Evolutionary conservation across 306 rosid genomes (phyloP).

Genomic region (Inga oerstediana): DNA sequence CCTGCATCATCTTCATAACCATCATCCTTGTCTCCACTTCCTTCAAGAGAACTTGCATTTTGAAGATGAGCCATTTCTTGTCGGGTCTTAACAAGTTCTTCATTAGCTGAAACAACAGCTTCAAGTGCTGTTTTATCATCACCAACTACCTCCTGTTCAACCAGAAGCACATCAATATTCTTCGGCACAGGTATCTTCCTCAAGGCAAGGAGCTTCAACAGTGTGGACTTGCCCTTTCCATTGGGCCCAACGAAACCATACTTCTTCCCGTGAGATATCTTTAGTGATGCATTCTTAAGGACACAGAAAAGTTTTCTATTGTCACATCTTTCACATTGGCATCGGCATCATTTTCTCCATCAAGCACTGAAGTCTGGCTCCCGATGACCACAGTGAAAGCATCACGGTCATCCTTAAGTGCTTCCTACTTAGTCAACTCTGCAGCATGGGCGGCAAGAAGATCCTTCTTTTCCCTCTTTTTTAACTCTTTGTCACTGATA

Average conservation of each 20-base stretch:
- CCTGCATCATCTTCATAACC: conserved; percentile 42
- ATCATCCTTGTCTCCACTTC: conserved; percentile 28
- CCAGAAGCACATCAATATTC: conserved; percentile 67
- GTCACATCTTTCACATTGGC: conserved; percentile 58
- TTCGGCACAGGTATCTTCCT: conserved; percentile 66
- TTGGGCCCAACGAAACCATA: conserved; percentile 62
- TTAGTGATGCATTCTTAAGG: conserved; percentile 48
- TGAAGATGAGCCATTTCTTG: conserved; percentile 53
- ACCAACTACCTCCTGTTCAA: conserved; percentile 64
- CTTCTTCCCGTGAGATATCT: conserved; percentile 53
- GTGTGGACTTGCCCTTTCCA: conserved; percentile 63
- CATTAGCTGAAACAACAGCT: conserved; percentile 68
- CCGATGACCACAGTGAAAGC: conserved; percentile 72
- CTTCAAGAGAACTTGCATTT: conserved; percentile 39
- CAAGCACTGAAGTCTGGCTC: conserved; percentile 57
- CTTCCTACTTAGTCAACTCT: conserved; percentile 56
- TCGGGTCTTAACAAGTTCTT: conserved; percentile 53
- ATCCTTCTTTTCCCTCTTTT: conserved; percentile 60
- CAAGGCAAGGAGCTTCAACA: conserved; percentile 69
- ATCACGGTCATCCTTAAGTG: conserved; percentile 62
- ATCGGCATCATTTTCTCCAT: conserved; percentile 52
- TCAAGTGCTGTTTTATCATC: conserved; percentile 55
- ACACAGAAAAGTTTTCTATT: conserved; percentile 49
- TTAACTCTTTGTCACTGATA: conserved; percentile 43
- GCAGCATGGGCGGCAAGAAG: conserved; percentile 47